Evolutionary conservation across 1,139 yeast genomes (phyloP).

Genomic region (Ogataea hybrid): DNA sequence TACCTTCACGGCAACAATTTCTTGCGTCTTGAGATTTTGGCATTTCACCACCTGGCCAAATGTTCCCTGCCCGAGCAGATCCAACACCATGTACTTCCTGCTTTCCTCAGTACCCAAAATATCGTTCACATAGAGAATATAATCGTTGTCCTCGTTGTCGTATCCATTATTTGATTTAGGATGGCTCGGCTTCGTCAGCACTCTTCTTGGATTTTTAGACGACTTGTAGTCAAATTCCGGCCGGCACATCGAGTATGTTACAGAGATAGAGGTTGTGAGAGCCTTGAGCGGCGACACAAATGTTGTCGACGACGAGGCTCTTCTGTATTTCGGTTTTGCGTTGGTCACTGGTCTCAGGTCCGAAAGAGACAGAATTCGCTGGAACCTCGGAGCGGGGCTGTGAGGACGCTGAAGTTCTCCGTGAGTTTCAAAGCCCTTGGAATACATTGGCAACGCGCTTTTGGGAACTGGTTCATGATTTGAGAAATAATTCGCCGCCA

Average conservation of each 20-base stretch:
- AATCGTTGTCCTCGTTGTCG: constrained; percentile 89
- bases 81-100: constrained; percentile 82
- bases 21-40: constrained; percentile 85
- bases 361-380: constrained; percentile 40
- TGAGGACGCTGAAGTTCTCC: constrained; percentile 13
- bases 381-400: constrained; percentile 42
- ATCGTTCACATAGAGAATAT: constrained; percentile 91
- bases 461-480: constrained; percentile 12
- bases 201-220: constrained; percentile 86
- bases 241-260: constrained; percentile 83
- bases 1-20: constrained; percentile 91
- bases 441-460: constrained; percentile 12
- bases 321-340: constrained; percentile 69
- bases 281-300: constrained; percentile 88
- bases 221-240: constrained; percentile 84
- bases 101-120: constrained; percentile 87
- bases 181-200: constrained; percentile 88
- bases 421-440: constrained; percentile 4
- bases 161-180: constrained; percentile 77
- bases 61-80: constrained; percentile 92
- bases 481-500: constrained; percentile 33
- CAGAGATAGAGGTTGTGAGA: constrained; percentile 70
- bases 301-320: constrained; percentile 69
- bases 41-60: constrained; percentile 99
- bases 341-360: constrained; percentile 68